Base-by-base conservation (phyloP, 768 basidiomycete species). In the Tricholoma bakamatsutake region DNA sequence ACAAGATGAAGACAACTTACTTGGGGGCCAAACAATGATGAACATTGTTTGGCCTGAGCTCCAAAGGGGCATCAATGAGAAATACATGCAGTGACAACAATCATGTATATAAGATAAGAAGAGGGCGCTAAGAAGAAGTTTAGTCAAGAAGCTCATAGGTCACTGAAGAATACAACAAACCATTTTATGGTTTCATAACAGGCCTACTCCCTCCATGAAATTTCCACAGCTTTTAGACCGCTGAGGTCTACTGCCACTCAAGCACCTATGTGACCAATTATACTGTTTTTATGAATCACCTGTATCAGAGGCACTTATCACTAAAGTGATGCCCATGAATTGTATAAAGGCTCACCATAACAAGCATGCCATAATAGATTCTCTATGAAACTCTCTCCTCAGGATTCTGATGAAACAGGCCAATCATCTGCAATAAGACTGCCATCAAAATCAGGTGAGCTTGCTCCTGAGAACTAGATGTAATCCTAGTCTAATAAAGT, bases 321-420 rank as follows among this genome's bases (percentile, higher is more conserved):
- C 28, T 10, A 18, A 45, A 11, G 0, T 27, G 17, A 54, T 17
- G 5, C 17, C 35, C 5, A 18, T 11, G 24, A 46, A 27, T 10
- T 24, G 50, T 12, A 8, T 5, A 24, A 48, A 50, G 21, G 72
- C 74, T 62, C 63, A 84, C 84, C 75, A 77, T 76, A 47, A 83
- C 78, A 24, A 87, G 76, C 76, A 82, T 80, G 35, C 76, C 76
- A 67, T 80, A 85, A 63, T 80, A 85, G n/a, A 77, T 67, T 55
- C 69, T 81, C 45, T 78, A 80, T 51, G 71, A 71, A 28, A 71
- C 73, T 55, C 80, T 72, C 60, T 79, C 76, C 40, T 78, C 76
- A 50, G 69, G 61, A 51, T 73, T 75, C 67, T 80, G 77, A 61
- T 79, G 81, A 64, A 77, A 80, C 31, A 80, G 67, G 17, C 83